Base-by-base conservation (phyloP, 768 basidiomycete species). In the Russula earlei region DNA sequence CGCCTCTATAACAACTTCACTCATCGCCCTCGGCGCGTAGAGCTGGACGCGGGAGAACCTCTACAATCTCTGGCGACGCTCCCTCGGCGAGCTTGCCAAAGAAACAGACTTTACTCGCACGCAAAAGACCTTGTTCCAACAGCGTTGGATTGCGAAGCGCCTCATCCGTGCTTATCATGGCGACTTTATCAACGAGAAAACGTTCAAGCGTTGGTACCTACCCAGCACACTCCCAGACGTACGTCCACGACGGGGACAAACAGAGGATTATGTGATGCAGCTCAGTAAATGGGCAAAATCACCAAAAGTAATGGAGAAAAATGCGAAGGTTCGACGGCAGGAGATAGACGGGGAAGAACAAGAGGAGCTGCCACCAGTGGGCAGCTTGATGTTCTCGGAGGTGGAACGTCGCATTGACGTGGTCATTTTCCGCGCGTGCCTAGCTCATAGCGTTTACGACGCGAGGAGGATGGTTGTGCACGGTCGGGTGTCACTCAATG, bases 401-500 rank as follows among this genome's bases (percentile, higher is more conserved):
- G 78, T 98, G n/a, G 96, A 99, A 75, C 78, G 93, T 67, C 70
- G 96, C 69, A 79, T 99, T 68, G 96, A 99, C 65, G 85, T 91
- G 43, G 81, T 97, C 67, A 71, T 98, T 48, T 98, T 97, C 71
- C 75, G 94, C 46, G 80, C 81, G 54, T 95, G 94, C 67, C 84
- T 98, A 62, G 86, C 85, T 27, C 79, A 82, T 58, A 92, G 88
- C 65, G 86, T 94, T 45, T 96, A 93, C 69, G 85, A 91, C 63
- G 96, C 96, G 4, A 76, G 92, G 63, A 72, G 85, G 58, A 70
- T 97, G 63, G 85, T 98, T 62, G 75, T 93, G 19, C 88, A 91
- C 56, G 92, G 94, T 0, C 77, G 87, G 59, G 91, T 99, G 27
- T 71, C 81, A 66, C 75, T 99, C 33, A 98, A 99, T 64, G 96